Conservation (phyloP, 495 filamentous ascomycete species). For the Pseudoneurospora amorphoporcata region DNA sequence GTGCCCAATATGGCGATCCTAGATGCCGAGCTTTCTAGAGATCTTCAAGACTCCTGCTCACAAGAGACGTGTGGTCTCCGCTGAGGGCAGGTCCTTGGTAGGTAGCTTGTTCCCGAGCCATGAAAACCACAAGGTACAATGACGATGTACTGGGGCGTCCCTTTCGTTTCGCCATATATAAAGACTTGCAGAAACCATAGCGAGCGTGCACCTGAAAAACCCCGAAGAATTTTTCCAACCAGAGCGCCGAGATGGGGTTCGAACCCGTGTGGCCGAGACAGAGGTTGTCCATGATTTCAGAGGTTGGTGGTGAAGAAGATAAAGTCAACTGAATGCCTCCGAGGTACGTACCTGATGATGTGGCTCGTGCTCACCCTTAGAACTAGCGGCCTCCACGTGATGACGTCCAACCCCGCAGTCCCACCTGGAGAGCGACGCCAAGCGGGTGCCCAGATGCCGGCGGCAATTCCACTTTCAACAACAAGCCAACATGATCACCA, state of each 20-base stretch:
- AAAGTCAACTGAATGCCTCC: background rate
- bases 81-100: background rate
- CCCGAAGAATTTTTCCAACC: background rate
- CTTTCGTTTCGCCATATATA: background rate
- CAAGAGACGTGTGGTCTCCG: background rate
- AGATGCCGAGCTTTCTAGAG: background rate
- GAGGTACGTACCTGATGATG: background rate
- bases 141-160: background rate
- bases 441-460: background rate
- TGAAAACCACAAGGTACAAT: background rate
- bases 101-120: background rate
- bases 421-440: background rate
- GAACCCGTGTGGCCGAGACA: background rate
- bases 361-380: background rate
- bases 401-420: background rate
- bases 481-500: background rate
- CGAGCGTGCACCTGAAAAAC: background rate
- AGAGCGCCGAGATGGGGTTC: background rate
- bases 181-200: background rate
- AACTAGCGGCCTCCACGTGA: background rate
- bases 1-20: background rate
- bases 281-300: background rate
- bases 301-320: background rate
- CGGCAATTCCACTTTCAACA: background rate
- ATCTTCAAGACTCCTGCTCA: background rate